Evolutionary conservation across 2,329 filamentous ascomycete genomes (phyloP).

Genomic region (Ophiocordyceps sinensis): DNA sequence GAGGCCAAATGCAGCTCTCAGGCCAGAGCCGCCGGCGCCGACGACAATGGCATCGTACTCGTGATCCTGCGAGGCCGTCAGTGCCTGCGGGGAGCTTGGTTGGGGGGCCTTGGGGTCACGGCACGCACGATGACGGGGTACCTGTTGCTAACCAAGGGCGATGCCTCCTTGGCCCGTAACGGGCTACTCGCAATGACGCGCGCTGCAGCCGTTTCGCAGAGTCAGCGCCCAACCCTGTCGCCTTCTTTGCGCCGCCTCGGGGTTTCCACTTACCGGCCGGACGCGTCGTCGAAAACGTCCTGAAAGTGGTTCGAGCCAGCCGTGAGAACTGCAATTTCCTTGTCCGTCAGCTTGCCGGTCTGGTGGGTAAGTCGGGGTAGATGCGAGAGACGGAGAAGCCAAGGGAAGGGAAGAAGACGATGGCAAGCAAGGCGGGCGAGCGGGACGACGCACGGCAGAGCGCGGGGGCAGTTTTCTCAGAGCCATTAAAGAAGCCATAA

Average conservation of each 20-base stretch:
- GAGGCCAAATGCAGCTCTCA: slow-evolving; percentile 73
- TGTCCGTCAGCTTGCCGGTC: slow-evolving; percentile 4
- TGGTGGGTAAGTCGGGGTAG: neutral
- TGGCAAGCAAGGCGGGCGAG: slow-evolving; percentile 2
- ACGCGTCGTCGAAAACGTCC: slow-evolving; percentile 78
- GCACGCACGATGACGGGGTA: slow-evolving; percentile 80
- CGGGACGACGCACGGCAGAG: slow-evolving; percentile 34
- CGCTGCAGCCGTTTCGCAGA: slow-evolving; percentile 30
- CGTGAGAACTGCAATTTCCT: slow-evolving; percentile 41
- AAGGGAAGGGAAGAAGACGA: slow-evolving; percentile 4
- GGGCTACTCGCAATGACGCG: slow-evolving; percentile 76
- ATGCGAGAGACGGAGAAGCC: neutral
- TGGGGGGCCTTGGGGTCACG: neutral
- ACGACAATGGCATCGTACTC: slow-evolving; percentile 97
- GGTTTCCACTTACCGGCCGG: slow-evolving; percentile 48
- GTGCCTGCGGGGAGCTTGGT: slow-evolving; percentile 1
- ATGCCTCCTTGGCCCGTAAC: slow-evolving; percentile 85
- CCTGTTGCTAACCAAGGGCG: slow-evolving; percentile 72
- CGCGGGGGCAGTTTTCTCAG: slow-evolving; percentile 44
- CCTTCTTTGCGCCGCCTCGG: neutral
- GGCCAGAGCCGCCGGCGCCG: slow-evolving; percentile 66
- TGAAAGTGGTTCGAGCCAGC: slow-evolving; percentile 47
- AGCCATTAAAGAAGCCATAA: slow-evolving; percentile 50
- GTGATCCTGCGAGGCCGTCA: slow-evolving; percentile 56
- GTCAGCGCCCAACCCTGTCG: neutral